These are phyloP conservation scores for Bipolaris gigantea DNA, from an alignment of 2,329 filamentous ascomycete species.

Conservation along the genomic window DNA sequence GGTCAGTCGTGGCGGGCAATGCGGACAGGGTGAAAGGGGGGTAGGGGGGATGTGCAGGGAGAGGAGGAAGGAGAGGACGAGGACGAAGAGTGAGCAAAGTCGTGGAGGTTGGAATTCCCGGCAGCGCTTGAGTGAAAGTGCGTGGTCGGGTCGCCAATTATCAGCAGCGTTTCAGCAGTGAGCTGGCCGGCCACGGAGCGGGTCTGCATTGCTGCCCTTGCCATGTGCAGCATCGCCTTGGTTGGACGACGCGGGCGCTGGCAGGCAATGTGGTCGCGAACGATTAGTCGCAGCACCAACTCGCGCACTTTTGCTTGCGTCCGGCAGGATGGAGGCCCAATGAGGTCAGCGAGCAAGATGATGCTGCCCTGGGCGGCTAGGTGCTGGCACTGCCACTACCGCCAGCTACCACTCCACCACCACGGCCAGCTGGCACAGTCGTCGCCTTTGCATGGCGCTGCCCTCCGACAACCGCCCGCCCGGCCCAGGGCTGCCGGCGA, in stretches of 20 bases:
- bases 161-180: slow-evolving; percentile 42
- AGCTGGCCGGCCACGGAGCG: slow-evolving; percentile 42
- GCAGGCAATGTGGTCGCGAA: slow-evolving; percentile 41
- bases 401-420: slow-evolving; percentile 1
- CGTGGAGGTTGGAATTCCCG: slow-evolving; percentile 42
- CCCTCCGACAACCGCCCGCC: slow-evolving; percentile 20
- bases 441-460: too few relatives aligned
- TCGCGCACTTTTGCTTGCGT: slow-evolving; percentile 45
- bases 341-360: slow-evolving; percentile 38
- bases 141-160: slow-evolving; percentile 41
- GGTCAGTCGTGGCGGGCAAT: slow-evolving; percentile 31
- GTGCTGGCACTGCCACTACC: slow-evolving; percentile 30
- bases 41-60: slow-evolving; percentile 32
- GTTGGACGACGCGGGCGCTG: slow-evolving; percentile 34
- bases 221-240: slow-evolving; percentile 38
- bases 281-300: slow-evolving; percentile 43
- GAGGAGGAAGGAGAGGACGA: slow-evolving; percentile 29
- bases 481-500: slow-evolving; percentile 24
- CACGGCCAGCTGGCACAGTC: slow-evolving; percentile 36
- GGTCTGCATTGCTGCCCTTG: slow-evolving; percentile 38
- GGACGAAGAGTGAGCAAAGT: slow-evolving; percentile 28
- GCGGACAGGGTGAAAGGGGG: slow-evolving; percentile 28
- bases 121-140: slow-evolving; percentile 28
- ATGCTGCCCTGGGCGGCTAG: slow-evolving; percentile 34
- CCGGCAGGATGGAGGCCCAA: slow-evolving; percentile 34